Conservation (phyloP, 2,329 filamentous ascomycete genomes). For the Penicillium sp. region DNA sequence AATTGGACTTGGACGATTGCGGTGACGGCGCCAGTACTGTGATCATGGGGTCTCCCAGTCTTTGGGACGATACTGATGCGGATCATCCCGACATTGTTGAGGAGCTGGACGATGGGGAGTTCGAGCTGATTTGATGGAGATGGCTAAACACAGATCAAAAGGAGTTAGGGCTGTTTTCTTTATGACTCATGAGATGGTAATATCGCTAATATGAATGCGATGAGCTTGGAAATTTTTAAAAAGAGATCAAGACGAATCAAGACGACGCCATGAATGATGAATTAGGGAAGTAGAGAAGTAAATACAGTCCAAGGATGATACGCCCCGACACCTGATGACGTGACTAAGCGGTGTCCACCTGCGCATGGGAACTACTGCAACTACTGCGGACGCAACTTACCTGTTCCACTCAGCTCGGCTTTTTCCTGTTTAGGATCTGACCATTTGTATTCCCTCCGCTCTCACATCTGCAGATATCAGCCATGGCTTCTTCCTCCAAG, state of each 20-base stretch:
- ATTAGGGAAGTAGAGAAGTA: too few species aligned
- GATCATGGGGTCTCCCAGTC: conserved; percentile 8
- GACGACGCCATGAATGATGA: too few species aligned
- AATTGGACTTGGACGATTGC: conserved; percentile 14
- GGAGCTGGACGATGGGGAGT: conserved; percentile 1
- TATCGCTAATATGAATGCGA: not conserved
- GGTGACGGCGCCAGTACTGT: conserved; percentile 24
- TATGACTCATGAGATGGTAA: not conserved
- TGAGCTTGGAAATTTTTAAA: not conserved
- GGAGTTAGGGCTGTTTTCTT: not conserved
- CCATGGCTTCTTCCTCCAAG: conserved; percentile 68
- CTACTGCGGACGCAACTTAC: not conserved
- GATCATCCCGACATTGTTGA: conserved; percentile 1
- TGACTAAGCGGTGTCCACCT: conserved; percentile 8
- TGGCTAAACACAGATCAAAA: not conserved
- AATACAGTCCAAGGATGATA: too few species aligned
- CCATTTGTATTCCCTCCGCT: not conserved
- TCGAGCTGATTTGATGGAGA: conserved; percentile 6
- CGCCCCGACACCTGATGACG: not conserved
- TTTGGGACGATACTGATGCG: conserved; percentile 11
- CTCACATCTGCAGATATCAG: conserved; percentile 2
- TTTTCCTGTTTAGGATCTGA: not conserved
- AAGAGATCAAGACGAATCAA: not conserved
- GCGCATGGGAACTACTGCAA: not conserved
- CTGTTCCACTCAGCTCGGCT: not conserved